Percentiles rank a stretch among this genome's conserved stretches.
These are phyloP conservation scores for Conticribra guillardii DNA, from an alignment of 108 stramenopile genomes.

Conservation along the genomic window DNA sequence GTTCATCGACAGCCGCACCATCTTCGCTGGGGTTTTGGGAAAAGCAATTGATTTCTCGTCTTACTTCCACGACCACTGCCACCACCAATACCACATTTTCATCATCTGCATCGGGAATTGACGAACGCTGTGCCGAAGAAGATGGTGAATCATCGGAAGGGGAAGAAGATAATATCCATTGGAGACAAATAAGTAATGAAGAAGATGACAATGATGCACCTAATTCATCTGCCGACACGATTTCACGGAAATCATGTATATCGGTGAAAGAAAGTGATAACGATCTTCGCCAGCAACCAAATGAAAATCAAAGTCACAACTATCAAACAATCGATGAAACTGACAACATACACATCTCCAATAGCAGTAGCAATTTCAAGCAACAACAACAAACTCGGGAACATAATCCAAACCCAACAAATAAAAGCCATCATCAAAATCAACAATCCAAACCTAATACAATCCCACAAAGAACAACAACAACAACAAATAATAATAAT, in stretches of 20 bases:
- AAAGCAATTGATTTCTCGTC: constrained; percentile 17
- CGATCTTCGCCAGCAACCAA: too few relatives aligned
- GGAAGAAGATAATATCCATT: constrained; percentile 29
- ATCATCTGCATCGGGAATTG: background rate
- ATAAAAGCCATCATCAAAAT: too few relatives aligned
- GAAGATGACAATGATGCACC: constrained; percentile 8
- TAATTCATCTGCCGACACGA: too few relatives aligned
- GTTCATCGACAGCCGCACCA: background rate
- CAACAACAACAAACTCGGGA: too few relatives aligned
- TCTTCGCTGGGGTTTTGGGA: constrained; percentile 6
- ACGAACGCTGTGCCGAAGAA: constrained; percentile 6
- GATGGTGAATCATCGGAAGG: constrained; percentile 20
- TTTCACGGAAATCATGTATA: too few relatives aligned
- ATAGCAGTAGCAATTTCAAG: too few relatives aligned
- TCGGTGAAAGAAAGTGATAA: too few relatives aligned
- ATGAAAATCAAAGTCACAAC: too few relatives aligned
- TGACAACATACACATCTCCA: too few relatives aligned
- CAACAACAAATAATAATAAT: background rate
- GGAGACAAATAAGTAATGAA: constrained; percentile 21
- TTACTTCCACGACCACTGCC: constrained; percentile 12
- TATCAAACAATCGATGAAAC: too few relatives aligned
- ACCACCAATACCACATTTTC: background rate
- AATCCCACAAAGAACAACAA: background rate
- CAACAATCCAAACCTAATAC: too few relatives aligned
- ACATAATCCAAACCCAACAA: too few relatives aligned